A percentile compares a stretch with the other conserved stretches of the same genome.
phyloP scores from a whole-genome alignment of 352 stramenopile genomes.

The Phytopythium mirpurense region DNA sequence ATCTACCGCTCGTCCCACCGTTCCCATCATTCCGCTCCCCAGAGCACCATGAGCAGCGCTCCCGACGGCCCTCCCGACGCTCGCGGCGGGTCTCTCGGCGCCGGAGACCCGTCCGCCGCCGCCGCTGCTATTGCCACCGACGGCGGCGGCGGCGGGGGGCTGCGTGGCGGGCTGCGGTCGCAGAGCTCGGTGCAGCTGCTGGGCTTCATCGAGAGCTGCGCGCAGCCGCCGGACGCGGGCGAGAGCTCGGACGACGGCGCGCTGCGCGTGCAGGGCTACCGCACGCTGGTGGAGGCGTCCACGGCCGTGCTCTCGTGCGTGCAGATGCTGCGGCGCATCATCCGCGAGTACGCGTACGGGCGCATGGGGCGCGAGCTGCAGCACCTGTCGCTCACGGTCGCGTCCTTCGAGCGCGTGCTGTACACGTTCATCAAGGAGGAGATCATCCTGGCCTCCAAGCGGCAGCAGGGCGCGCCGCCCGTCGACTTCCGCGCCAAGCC shows the following conservation, averaged over 20 bases:
- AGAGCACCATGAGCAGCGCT: neutral
- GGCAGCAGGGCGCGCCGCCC: constrained; percentile 36
- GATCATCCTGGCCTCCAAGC: constrained; percentile 77
- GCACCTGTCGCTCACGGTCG: constrained; percentile 82
- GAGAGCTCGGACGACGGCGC: constrained; percentile 63
- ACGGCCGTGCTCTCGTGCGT: constrained; percentile 75
- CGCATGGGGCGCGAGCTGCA: constrained; percentile 79
- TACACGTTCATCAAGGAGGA: constrained; percentile 89
- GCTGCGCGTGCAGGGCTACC: constrained; percentile 66
- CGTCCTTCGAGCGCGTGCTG: constrained; percentile 76
- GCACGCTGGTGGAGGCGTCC: constrained; percentile 62
- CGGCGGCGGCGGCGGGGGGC: constrained; percentile 4
- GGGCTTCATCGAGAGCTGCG: constrained; percentile 67
- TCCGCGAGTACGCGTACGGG: constrained; percentile 80
- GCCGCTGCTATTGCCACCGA: neutral
- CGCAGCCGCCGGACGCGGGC: constrained; percentile 27
- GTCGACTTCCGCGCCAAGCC: constrained; percentile 78
- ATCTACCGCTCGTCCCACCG: no score
- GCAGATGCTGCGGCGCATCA: constrained; percentile 73
- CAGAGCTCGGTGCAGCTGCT: constrained; percentile 84
- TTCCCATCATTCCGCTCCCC: neutral
- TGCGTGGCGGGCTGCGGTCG: constrained; percentile 38
- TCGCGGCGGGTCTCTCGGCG: no score
- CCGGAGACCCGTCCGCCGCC: neutral
- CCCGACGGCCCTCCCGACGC: neutral